A percentile compares a stretch with the other conserved stretches of the same genome.
Evolutionary conservation across 805 yeast genomes (phyloP).

Genomic region (Zygosaccharomyces kombuchaensis): DNA sequence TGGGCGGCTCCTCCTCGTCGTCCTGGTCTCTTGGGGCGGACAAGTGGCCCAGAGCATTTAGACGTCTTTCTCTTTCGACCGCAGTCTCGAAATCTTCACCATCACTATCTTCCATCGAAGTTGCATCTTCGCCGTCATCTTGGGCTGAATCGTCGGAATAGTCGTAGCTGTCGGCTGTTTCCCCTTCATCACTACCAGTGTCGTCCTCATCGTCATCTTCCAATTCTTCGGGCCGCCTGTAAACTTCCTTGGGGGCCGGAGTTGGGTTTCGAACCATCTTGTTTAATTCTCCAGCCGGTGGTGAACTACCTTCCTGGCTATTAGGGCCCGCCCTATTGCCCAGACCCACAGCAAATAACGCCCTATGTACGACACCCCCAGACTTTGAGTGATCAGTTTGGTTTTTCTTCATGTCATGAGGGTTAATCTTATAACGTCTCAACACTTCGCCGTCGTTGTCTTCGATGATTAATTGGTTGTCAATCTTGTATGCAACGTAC

Average conservation of each 20-base stretch:
- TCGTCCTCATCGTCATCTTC: slow-evolving; percentile 22
- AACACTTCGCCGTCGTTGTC: slow-evolving; percentile 89
- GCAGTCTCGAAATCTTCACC: slow-evolving; percentile 48
- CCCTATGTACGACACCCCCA: slow-evolving; percentile 38
- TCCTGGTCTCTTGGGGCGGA: slow-evolving; percentile 40
- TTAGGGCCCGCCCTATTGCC: slow-evolving; percentile 23
- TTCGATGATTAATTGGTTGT: slow-evolving; percentile 75
- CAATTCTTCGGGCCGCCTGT: slow-evolving; percentile 19
- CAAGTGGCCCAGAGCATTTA: slow-evolving; percentile 50
- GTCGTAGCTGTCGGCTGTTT: slow-evolving; percentile 22
- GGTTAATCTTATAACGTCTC: slow-evolving; percentile 72
- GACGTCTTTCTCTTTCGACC: slow-evolving; percentile 60
- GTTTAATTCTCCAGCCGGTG: slow-evolving; percentile 2
- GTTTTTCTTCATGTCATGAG: slow-evolving; percentile 37
- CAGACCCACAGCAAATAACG: slow-evolving; percentile 54
- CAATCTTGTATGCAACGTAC: slow-evolving; percentile 71
- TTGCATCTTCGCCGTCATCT: slow-evolving; percentile 27
- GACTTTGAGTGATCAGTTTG: slow-evolving; percentile 8
- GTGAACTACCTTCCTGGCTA: not conserved
- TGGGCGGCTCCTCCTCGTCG: slow-evolving; percentile 45
- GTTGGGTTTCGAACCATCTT: slow-evolving; percentile 19
- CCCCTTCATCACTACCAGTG: slow-evolving; percentile 17
- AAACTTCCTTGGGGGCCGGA: slow-evolving; percentile 14
- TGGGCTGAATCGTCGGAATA: slow-evolving; percentile 12
- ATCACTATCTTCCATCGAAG: slow-evolving; percentile 13